Percentiles rank a stretch among this genome's conserved stretches.
Conservation (phyloP, 129 eudicot genomes). For the Escallonia herrerae region DNA sequence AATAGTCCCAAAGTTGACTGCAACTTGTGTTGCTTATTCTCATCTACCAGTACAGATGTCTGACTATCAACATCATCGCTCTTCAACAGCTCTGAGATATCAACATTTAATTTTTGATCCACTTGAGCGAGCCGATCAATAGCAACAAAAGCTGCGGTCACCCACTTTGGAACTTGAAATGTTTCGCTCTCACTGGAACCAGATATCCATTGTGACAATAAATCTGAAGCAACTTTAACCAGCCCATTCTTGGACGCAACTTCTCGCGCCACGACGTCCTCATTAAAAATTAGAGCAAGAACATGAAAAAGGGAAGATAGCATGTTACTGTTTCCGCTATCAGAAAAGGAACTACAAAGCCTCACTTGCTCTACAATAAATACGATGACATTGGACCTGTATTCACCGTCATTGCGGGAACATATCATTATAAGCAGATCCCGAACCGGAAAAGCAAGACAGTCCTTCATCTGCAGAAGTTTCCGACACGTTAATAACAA, state of each 20-base stretch:
- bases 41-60: conserved; percentile 57
- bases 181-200: conserved; percentile 26
- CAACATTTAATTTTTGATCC: conserved; percentile 60
- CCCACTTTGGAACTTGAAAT: conserved; percentile 78
- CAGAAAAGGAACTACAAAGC: conserved; percentile 45
- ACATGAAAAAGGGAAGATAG: conserved; percentile 77
- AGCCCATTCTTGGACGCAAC: conserved; percentile 68
- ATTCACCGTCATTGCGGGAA: conserved; percentile 79
- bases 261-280: conserved; percentile 80
- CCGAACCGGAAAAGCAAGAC: conserved; percentile 82
- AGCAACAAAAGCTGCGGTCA: conserved; percentile 86
- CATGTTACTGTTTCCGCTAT: conserved; percentile 50
- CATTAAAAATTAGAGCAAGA: conserved; percentile 80
- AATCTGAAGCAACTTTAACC: conserved; percentile 73
- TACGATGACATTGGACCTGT: conserved; percentile 57
- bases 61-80: conserved; percentile 45
- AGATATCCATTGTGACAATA: conserved; percentile 58
- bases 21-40: conserved; percentile 47
- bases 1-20: conserved; percentile 31
- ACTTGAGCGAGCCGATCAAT: conserved; percentile 82
- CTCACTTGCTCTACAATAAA: conserved; percentile 79
- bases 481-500: conserved; percentile 66
- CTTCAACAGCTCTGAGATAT: conserved; percentile 65
- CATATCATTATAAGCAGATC: conserved; percentile 86
- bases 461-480: conserved; percentile 73